Evolutionary conservation across 306 rosid species (phyloP).

Genomic region (Dicorynia guianensis): DNA sequence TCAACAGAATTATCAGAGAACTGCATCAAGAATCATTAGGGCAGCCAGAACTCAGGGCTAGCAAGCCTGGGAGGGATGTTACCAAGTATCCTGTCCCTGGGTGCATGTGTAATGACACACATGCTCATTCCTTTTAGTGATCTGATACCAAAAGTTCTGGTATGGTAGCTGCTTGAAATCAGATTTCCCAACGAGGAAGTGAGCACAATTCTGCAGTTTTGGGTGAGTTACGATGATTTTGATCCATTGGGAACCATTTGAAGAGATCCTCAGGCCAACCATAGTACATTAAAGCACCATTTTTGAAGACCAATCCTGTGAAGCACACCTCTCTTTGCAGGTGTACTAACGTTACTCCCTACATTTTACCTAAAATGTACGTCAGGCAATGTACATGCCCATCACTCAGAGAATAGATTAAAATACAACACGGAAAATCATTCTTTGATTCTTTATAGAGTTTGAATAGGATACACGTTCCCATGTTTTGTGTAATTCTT

Average conservation of each 20-base stretch:
- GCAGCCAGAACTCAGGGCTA: constrained; percentile 76
- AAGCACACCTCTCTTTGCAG: constrained; percentile 25
- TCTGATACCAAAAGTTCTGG: constrained; percentile 31
- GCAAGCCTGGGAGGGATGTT: constrained; percentile 77
- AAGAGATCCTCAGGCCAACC: constrained; percentile 13
- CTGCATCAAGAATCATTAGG: constrained; percentile 84
- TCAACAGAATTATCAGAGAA: constrained; percentile 65
- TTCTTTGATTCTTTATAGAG: constrained; percentile 68
- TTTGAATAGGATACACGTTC: constrained; percentile 51
- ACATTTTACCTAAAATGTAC: not conserved
- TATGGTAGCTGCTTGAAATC: constrained; percentile 11
- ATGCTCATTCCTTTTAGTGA: constrained; percentile 33
- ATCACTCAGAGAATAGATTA: constrained; percentile 23
- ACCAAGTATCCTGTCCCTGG: constrained; percentile 87
- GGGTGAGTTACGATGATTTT: constrained; percentile 28
- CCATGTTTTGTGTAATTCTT: constrained; percentile 47
- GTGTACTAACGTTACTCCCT: constrained; percentile 35
- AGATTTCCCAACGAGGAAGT: constrained; percentile 13
- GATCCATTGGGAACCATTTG: constrained; percentile 43
- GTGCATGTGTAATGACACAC: constrained; percentile 83
- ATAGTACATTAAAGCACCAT: constrained; percentile 24
- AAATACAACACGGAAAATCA: constrained; percentile 34
- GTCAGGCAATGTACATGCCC: constrained; percentile 33
- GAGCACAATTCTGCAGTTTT: constrained; percentile 2
- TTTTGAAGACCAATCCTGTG: constrained; percentile 16